phyloP scores from a whole-genome alignment of 2,329 filamentous ascomycete species.

The Fusarium palustre region DNA sequence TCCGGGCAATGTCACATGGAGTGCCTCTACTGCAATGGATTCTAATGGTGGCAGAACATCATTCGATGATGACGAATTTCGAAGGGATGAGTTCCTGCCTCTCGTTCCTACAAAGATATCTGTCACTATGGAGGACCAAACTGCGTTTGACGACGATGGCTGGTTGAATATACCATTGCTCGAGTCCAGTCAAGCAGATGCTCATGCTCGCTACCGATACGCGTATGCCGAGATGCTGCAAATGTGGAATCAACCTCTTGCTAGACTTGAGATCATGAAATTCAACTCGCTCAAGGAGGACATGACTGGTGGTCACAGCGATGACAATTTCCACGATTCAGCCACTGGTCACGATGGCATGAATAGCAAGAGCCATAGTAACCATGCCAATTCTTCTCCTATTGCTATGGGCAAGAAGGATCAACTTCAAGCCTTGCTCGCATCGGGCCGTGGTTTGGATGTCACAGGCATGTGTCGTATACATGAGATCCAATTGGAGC shows the following conservation, averaged over 20 bases:
- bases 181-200: conserved; percentile 59
- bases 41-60: conserved; percentile 63
- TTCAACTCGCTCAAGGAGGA: conserved; percentile 72
- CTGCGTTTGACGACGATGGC: conserved; percentile 76
- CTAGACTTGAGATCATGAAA: conserved; percentile 75
- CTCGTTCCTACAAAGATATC: conserved; percentile 64
- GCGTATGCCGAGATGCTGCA: conserved; percentile 77
- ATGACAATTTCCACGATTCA: conserved; percentile 53
- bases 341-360: conserved; percentile 55
- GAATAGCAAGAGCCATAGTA: conserved; percentile 51
- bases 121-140: conserved; percentile 69
- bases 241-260: conserved; percentile 72
- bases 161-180: conserved; percentile 71
- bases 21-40: conserved; percentile 59
- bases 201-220: conserved; percentile 71
- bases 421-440: conserved; percentile 61
- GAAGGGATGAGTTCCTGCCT: conserved; percentile 59
- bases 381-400: conserved; percentile 59
- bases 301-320: conserved; percentile 44
- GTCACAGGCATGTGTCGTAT: conserved; percentile 72
- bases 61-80: conserved; percentile 65
- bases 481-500: conserved; percentile 72
- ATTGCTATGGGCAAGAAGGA: conserved; percentile 70
- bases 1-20: conserved; percentile 64
- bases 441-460: conserved; percentile 69